Evolutionary conservation across 345 rosid species (phyloP).

Genomic region (Syzygium aromaticum): DNA sequence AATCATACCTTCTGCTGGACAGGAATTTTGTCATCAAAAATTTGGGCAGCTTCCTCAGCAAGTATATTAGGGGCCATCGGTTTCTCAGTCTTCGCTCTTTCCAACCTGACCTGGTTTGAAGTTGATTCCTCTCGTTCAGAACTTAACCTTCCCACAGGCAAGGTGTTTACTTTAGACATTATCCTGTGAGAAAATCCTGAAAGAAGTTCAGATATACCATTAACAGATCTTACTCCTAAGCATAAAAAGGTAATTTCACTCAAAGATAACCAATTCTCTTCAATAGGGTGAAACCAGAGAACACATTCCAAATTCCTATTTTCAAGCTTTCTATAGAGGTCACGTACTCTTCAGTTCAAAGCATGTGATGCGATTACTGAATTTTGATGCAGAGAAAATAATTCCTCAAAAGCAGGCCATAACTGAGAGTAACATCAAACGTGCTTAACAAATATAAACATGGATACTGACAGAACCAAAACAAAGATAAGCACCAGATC

Average conservation of each 20-base stretch:
- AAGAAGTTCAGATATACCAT: conserved; percentile 7
- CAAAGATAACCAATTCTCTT: not conserved
- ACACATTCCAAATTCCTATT: not conserved
- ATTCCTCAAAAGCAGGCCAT: not conserved
- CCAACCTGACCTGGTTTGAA: conserved; percentile 43
- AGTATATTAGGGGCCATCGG: conserved; percentile 47
- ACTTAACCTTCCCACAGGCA: conserved; percentile 21
- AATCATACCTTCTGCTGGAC: conserved; percentile 59
- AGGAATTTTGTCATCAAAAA: conserved; percentile 64
- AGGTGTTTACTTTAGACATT: conserved; percentile 23
- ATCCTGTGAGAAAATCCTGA: conserved; percentile 28
- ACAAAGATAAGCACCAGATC: not conserved
- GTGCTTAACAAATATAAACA: not conserved
- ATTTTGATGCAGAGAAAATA: not conserved
- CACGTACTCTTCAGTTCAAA: not conserved
- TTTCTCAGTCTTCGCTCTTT: conserved; percentile 68
- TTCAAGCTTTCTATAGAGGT: not conserved
- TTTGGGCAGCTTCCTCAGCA: conserved; percentile 73
- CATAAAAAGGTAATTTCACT: not conserved
- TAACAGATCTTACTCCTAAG: not conserved
- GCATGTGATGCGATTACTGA: not conserved
- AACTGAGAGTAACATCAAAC: not conserved
- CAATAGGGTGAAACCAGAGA: not conserved
- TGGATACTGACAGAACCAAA: not conserved
- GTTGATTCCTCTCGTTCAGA: conserved; percentile 24